Base-by-base conservation (phyloP, 352 stramenopile genomes). In the Globisporangium cederbergense region DNA sequence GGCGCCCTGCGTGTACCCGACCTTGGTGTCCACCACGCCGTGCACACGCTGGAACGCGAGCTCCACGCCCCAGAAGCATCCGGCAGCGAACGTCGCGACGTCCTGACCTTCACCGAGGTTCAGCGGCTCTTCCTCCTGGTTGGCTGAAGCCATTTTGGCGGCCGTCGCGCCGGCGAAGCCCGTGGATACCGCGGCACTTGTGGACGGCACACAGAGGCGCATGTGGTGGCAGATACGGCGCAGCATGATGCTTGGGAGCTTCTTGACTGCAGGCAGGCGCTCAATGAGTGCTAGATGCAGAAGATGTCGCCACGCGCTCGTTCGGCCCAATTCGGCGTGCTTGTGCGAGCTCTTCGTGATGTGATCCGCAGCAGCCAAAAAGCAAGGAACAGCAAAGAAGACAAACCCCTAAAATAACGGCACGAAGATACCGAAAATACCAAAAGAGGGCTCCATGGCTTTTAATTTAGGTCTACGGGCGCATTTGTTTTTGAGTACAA, bases 61-160 rank as follows among this genome's bases (percentile, higher is more conserved):
- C 77, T 99, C 93, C n/a, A 98, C 81, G 51, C 96, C 96, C 97
- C 97, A 99, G 79, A 99, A 99, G 76, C 97, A 99, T 14, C 97
- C 97, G 45, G 93, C 92, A 3, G 94, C 97, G 79, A 99, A 98
- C 2, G 96, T 99, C n/a, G 95, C 95, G n/a, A 96, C 74, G 54
- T 69, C 74, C 46, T 66, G 60, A 42, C 46, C 53, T 10, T 40
- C 28, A 2, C 9, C 18, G 11, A 64, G 58, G n/a, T n/a, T 53
- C 28, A 53, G n/a, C 18, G 40, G 51, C 60, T 66, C 50, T 16
- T 42, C 28, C 34, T 52, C 60, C 28, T 65, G 59, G 38, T 42
- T 52, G 51, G 14, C 22, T 22, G 38, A 45, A 25, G 59, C 47
- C 34, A 53, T 60, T 16, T 65, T 65, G 3, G 50, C 5, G 42